Base-by-base conservation (phyloP, 129 eudicot species). In the Tanacetum coccineum region DNA sequence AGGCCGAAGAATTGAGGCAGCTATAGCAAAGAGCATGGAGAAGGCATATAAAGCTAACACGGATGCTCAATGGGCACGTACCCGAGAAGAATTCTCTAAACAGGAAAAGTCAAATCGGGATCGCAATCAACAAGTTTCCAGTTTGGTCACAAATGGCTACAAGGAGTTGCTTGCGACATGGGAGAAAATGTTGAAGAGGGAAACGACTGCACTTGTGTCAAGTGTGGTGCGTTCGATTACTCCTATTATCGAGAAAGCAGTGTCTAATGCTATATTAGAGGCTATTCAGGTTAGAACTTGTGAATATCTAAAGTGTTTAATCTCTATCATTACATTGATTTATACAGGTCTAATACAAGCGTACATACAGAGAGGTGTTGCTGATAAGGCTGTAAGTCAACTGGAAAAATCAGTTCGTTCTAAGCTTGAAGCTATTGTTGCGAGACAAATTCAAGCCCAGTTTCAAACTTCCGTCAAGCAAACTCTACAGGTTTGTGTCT, bases 401-500 rank as follows among this genome's bases (percentile, higher is more conserved):
- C 74, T 94, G 61, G 99, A 94, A 58, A 94, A 83, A 73, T 82
- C 95, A 1, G 81, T 89, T 40, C 84, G 75, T 69, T 84, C 90
- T 39, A 94, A 83, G 72, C 87, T 94, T 59, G 97, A 94, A 81
- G 85, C 93, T 63, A 82, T 80, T 46, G 84, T 94, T 79, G 86
- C 93, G 6, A 83, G 95, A 71, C 97, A 89, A 62, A 87, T 94
- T 66, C 95, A 84, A 81, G 77, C 85, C 6, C 99, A 94, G 70
- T 94, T 94, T 70, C 97, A 89, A 76, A 89, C 95, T 36, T 89
- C 97, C 56, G 99, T 93, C 75, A 94, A 87, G 75, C 99, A 94
- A 79, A 84, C 95, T 40, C 89, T 94, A 70, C 99, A 94, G 96
- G 99, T 94, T 21, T 25, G 62, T 21, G 62, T 21, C 13, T 13